Evolutionary conservation across 2,329 filamentous ascomycete genomes (phyloP).

Genomic region (Eurotiales sp.): DNA sequence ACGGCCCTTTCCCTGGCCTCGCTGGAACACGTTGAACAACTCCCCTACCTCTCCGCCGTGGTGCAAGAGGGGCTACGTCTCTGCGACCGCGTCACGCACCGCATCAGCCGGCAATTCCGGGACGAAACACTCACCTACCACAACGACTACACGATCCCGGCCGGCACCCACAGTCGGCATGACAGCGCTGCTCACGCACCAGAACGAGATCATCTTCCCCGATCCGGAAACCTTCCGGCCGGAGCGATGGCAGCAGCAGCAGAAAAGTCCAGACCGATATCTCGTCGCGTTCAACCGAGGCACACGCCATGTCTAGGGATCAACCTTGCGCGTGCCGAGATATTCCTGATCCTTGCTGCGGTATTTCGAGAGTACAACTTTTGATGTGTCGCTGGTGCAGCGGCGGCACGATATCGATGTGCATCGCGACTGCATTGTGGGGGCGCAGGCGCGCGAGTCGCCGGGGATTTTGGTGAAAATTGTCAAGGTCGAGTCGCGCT

Average conservation of each 20-base stretch:
- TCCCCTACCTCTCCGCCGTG: constrained; percentile 24
- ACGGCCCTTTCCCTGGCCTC: constrained; percentile 10
- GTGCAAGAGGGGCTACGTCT: constrained; percentile 27
- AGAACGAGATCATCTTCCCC: constrained; percentile 18
- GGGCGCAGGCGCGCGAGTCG: background rate
- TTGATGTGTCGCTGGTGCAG: background rate
- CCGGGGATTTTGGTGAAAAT: background rate
- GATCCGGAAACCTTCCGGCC: constrained; percentile 18
- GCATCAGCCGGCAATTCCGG: constrained; percentile 22
- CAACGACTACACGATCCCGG: constrained; percentile 21
- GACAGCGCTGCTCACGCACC: constrained; percentile 18
- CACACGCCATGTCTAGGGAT: constrained; percentile 18
- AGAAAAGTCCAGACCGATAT: constrained; percentile 17
- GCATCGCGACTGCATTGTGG: background rate
- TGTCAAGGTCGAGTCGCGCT: too few species aligned
- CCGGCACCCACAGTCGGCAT: constrained; percentile 21
- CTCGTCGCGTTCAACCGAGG: constrained; percentile 20
- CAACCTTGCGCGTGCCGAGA: constrained; percentile 36
- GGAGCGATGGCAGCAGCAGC: constrained; percentile 19
- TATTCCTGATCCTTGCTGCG: constrained; percentile 17
- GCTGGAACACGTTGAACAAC: constrained; percentile 20
- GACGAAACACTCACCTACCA: constrained; percentile 19
- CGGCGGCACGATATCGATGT: constrained; percentile 7
- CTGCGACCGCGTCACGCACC: constrained; percentile 30
- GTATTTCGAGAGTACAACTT: constrained; percentile 9